Percentiles rank a stretch among this genome's conserved stretches.
Conservation (phyloP, 768 basidiomycete species). For the Rhodotorula taiwanensis region DNA sequence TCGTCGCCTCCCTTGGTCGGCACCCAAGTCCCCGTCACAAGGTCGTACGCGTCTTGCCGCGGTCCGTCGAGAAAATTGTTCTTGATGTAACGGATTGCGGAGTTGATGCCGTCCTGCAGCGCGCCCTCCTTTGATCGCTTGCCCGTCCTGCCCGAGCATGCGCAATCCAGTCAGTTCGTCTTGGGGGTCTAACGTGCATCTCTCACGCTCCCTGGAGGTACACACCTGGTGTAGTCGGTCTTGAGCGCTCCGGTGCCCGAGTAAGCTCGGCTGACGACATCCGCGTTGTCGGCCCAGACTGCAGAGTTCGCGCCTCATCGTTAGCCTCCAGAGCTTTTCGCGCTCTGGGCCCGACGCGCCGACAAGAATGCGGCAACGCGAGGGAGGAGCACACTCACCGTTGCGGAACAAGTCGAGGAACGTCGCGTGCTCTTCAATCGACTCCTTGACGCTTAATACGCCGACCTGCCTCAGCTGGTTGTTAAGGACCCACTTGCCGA, state of each 20-base stretch:
- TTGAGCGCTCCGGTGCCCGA: conserved; percentile 93
- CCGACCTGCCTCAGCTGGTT: conserved; percentile 67
- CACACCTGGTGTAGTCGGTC: conserved; percentile 77
- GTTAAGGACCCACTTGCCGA: conserved; percentile 78
- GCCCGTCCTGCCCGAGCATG: conserved; percentile 53
- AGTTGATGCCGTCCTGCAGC: conserved; percentile 80
- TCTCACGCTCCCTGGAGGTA: too few relatives aligned
- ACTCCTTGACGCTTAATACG: conserved; percentile 62
- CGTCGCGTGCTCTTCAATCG: conserved; percentile 71
- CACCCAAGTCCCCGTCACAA: conserved; percentile 84
- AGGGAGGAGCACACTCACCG: conserved; percentile 53
- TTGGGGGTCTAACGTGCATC: too few relatives aligned
- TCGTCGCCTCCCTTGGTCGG: conserved; percentile 52
- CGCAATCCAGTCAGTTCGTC: not conserved
- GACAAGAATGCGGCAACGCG: too few relatives aligned
- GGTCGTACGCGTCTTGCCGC: conserved; percentile 89
- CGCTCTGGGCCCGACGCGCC: too few relatives aligned
- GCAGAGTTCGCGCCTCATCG: too few relatives aligned
- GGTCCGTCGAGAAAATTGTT: conserved; percentile 97
- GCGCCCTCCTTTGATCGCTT: conserved; percentile 72
- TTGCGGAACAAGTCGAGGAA: conserved; percentile 80
- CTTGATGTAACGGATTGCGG: conserved; percentile 74
- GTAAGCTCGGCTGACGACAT: conserved; percentile 80
- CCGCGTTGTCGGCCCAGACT: conserved; percentile 99
- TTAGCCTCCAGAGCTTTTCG: too few relatives aligned